A percentile compares a stretch with the other conserved stretches of the same genome.
phyloP scores from a whole-genome alignment of 2,329 filamentous ascomycete genomes.

The Ascosphaera aggregata region DNA sequence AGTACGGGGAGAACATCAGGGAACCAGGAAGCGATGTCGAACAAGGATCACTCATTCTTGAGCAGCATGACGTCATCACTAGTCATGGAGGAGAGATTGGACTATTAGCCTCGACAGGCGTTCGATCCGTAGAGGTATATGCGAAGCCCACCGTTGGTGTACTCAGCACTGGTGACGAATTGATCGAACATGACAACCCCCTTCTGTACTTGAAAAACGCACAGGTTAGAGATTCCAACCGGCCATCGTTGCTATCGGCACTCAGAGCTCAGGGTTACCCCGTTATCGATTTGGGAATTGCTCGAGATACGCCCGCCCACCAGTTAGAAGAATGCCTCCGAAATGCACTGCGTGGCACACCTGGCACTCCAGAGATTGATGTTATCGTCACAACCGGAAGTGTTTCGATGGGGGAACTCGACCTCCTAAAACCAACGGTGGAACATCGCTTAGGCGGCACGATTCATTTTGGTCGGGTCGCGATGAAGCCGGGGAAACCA shows the following conservation, averaged over 20 bases:
- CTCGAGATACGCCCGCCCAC: constrained; percentile 30
- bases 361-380: constrained; percentile 31
- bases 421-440: constrained; percentile 88
- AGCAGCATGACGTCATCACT: constrained; percentile 60
- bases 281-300: constrained; percentile 69
- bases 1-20: constrained; percentile 64
- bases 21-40: constrained; percentile 77
- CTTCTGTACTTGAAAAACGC: constrained; percentile 43
- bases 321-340: constrained; percentile 58
- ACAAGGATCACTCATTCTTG: constrained; percentile 44
- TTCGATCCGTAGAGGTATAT: constrained; percentile 46
- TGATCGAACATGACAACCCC: constrained; percentile 46
- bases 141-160: constrained; percentile 60
- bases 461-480: constrained; percentile 87
- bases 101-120: constrained; percentile 65
- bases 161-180: constrained; percentile 84
- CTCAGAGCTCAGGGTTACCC: constrained; percentile 51
- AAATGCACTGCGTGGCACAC: constrained; percentile 37
- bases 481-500: constrained; percentile 96
- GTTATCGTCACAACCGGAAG: constrained; percentile 81
- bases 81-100: constrained; percentile 79
- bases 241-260: constrained; percentile 65
- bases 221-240: constrained; percentile 84
- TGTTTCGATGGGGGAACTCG: constrained; percentile 93
- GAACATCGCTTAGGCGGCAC: constrained; percentile 73